phyloP scores from a whole-genome alignment of 192 early-diverging fungal genomes.

The Pilobolus umbonatus region DNA sequence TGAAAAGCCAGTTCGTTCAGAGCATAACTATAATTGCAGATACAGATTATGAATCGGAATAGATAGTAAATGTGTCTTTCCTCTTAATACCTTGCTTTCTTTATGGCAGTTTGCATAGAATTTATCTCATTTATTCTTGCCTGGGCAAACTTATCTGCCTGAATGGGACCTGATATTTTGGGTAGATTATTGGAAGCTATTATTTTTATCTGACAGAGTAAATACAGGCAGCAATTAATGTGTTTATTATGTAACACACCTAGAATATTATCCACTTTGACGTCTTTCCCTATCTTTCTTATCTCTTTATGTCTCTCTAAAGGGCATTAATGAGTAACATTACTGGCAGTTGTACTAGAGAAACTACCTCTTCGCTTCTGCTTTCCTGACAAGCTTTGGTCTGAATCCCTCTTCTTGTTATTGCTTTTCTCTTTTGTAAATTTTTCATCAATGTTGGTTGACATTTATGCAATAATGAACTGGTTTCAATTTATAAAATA shows the following conservation, averaged over 20 bases:
- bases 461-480: too few relatives aligned
- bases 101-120: slow-evolving; percentile 75
- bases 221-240: neutral
- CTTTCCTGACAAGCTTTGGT: slow-evolving; percentile 7
- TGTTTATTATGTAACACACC: too few relatives aligned
- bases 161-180: slow-evolving; percentile 18
- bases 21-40: slow-evolving; percentile 30
- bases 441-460: too few relatives aligned
- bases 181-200: slow-evolving; percentile 2
- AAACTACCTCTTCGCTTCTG: slow-evolving; percentile 13
- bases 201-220: neutral
- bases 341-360: neutral
- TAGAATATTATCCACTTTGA: neutral
- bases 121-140: slow-evolving; percentile 84
- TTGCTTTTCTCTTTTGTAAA: too few relatives aligned
- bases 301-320: slow-evolving; percentile 1
- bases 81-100: slow-evolving; percentile 47
- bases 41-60: neutral
- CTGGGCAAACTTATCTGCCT: slow-evolving; percentile 34
- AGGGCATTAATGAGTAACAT: neutral
- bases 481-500: too few relatives aligned
- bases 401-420: too few relatives aligned
- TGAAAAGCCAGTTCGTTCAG: slow-evolving; percentile 77
- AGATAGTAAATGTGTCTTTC: neutral
- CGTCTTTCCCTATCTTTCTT: slow-evolving; percentile 8